phyloP scores from a whole-genome alignment of 169 alveolate species.

The Eimeria acervulina region DNA sequence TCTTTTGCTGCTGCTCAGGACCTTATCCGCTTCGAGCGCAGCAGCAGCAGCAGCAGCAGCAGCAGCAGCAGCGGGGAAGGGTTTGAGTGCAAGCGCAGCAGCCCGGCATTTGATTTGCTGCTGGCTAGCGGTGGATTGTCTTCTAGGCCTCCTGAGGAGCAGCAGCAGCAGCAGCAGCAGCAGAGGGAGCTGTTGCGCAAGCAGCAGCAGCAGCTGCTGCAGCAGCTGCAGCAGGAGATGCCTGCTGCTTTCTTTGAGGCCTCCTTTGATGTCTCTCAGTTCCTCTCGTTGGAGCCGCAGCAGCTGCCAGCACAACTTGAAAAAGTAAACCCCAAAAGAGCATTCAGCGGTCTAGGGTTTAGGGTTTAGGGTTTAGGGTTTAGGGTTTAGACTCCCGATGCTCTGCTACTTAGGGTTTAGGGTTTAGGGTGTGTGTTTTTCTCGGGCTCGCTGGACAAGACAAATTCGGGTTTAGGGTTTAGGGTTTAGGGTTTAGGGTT shows the following conservation, averaged over 20 bases:
- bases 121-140: not conserved
- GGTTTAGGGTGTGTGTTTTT: not conserved
- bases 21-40: conserved; percentile 16
- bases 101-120: conserved; percentile 33
- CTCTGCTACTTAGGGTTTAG: too few relatives aligned
- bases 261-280: conserved; percentile 22
- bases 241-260: not conserved
- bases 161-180: conserved; percentile 40
- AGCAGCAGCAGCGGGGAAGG: not conserved
- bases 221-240: conserved; percentile 58
- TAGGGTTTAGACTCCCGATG: too few relatives aligned
- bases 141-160: not conserved
- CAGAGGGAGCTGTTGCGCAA: conserved; percentile 42
- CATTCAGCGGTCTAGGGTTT: not conserved
- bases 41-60: conserved; percentile 46
- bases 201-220: conserved; percentile 26
- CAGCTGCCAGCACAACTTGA: not conserved
- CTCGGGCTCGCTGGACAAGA: not conserved
- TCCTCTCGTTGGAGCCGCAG: conserved; percentile 11
- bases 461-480: not conserved
- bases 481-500: not conserved
- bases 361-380: not conserved
- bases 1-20: conserved; percentile 26
- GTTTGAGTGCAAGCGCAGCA: not conserved
- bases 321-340: not conserved